Evolutionary conservation across 2,329 filamentous ascomycete species (phyloP).

Genomic region (Aspergillus sp.): DNA sequence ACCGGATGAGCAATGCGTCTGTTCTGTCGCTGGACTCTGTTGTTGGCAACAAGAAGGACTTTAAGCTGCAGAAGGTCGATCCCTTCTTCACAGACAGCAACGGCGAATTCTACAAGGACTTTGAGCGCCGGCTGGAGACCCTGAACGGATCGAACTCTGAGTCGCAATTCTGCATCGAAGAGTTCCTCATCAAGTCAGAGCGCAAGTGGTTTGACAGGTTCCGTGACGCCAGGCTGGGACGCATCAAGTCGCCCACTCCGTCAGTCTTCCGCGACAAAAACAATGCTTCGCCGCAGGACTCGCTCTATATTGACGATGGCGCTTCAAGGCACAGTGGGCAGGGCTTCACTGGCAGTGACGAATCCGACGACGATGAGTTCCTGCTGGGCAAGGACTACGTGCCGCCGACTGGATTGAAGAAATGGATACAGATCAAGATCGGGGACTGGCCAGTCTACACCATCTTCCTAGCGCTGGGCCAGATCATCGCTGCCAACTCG

Average conservation of each 20-base stretch:
- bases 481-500: constrained; percentile 65
- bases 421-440: constrained; percentile 56
- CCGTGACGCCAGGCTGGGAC: constrained; percentile 59
- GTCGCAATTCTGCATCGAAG: constrained; percentile 62
- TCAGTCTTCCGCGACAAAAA: constrained; percentile 35
- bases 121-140: constrained; percentile 57
- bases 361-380: constrained; percentile 60
- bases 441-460: constrained; percentile 67
- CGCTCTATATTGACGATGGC: constrained; percentile 51
- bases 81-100: constrained; percentile 67
- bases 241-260: constrained; percentile 43
- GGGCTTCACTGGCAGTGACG: constrained; percentile 10
- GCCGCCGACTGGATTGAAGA: constrained; percentile 56
- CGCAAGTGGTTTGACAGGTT: constrained; percentile 66
- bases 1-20: constrained; percentile 51
- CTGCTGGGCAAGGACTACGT: constrained; percentile 57
- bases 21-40: constrained; percentile 53
- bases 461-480: constrained; percentile 61
- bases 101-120: constrained; percentile 60
- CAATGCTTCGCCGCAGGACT: constrained; percentile 36
- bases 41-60: constrained; percentile 52
- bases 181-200: constrained; percentile 64
- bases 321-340: constrained; percentile 5
- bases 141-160: constrained; percentile 60
- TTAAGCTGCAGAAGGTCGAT: constrained; percentile 64